Percentiles rank a stretch among this genome's conserved stretches.
phyloP scores from a whole-genome alignment of 768 basidiomycete species.

The Suillus subluteus region DNA sequence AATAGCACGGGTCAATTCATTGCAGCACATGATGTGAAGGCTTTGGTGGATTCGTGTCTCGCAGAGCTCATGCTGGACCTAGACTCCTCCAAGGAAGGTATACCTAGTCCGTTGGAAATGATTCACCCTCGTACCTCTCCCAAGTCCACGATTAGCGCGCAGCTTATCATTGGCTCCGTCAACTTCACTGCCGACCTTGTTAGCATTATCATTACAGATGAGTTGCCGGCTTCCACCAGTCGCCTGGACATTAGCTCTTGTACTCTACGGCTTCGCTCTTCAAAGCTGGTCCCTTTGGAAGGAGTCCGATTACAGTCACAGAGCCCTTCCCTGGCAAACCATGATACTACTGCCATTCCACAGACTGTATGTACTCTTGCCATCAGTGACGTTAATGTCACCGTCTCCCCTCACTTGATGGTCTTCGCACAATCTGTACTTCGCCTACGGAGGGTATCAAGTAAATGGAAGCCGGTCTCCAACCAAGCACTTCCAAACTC shows the following conservation, averaged over 20 bases:
- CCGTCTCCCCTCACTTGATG: slow-evolving; percentile 61
- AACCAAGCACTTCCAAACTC: slow-evolving; percentile 5
- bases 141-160: slow-evolving; percentile 10
- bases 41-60: slow-evolving; percentile 43
- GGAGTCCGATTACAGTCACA: slow-evolving; percentile 20
- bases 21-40: slow-evolving; percentile 34
- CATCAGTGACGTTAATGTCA: slow-evolving; percentile 44
- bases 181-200: slow-evolving; percentile 21
- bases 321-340: slow-evolving; percentile 15
- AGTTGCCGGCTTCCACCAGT: slow-evolving; percentile 23
- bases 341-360: slow-evolving; percentile 13
- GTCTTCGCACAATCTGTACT: slow-evolving; percentile 59
- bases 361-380: slow-evolving; percentile 39
- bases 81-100: slow-evolving; percentile 40
- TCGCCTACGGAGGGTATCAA: slow-evolving; percentile 49
- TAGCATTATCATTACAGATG: slow-evolving; percentile 2
- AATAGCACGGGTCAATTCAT: slow-evolving; percentile 16
- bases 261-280: slow-evolving; percentile 26
- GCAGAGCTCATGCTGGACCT: slow-evolving; percentile 43
- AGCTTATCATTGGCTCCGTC: slow-evolving; percentile 20
- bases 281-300: slow-evolving; percentile 12
- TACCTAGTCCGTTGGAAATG: slow-evolving; percentile 25
- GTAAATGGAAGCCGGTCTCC: not conserved
- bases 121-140: slow-evolving; percentile 20
- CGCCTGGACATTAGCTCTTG: slow-evolving; percentile 17